Evolutionary conservation across 2,329 filamentous ascomycete genomes (phyloP), one percentile per base, ranked within the genome.

Genomic region (Ceratocystis ficicola): DNA sequence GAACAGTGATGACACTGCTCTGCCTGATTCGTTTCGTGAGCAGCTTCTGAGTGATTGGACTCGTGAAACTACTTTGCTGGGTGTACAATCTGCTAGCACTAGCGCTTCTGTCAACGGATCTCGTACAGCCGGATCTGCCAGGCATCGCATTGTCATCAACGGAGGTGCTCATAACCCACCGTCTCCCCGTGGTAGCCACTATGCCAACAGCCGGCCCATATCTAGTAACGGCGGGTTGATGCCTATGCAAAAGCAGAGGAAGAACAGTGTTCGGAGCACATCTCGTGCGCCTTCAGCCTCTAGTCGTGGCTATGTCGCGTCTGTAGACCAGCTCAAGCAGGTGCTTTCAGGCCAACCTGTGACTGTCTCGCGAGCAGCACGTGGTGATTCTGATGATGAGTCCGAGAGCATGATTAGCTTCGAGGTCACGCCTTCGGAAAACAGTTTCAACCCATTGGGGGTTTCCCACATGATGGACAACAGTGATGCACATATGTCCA

Each of bases 1-100:
- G 7, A 71, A 72, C 3, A 77, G 80, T 44, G 74, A 76, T n/a
- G 81, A 86, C 66, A 15, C 48, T 20, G 30, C 28, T n/a, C 77
- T 96, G 1, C 88, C 90, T 0, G 74, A 77, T 17, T 80, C 78
- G 32, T 83, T 90, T 70, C 85, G 82, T 69, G 89, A 94, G 68
- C 83, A 89, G 70, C 89, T 96, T 82, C 77, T 90, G 66, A 79
- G 83, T 22, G 83, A 89, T 61, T 96, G 93, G 93, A 87, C 85
- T 48, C 86, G 86, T 72, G 91, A 95, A 25, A 76, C 79, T 15
- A 88, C 88, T 41, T 77, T 94, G 64, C 82, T 86, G 10, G 80
- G 83, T 46, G 81, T 89, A 62, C 84, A 88, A 67, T 84, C 88
- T 65, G 83, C 80, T 62, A 86, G 86, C 70, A 89, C 86, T 70